Conservation (phyloP, 257 asterid genomes). For the Gentiana straminea region DNA sequence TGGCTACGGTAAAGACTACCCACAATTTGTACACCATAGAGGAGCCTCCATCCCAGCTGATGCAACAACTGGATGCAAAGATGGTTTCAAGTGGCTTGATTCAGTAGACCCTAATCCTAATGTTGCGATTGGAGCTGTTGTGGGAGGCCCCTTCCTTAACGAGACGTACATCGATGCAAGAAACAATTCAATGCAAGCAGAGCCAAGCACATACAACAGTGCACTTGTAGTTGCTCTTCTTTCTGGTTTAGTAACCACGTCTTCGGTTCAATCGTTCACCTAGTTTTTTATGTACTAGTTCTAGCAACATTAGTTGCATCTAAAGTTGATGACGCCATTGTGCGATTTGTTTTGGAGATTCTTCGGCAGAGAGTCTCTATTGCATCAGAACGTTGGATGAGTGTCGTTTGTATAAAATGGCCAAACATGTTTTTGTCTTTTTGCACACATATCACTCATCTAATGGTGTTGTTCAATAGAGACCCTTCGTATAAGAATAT, state of each 20-base stretch:
- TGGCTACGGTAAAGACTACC: slow-evolving; percentile 65
- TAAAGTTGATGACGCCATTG: no score
- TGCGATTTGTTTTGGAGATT: no score
- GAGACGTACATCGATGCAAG: slow-evolving; percentile 50
- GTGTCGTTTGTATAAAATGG: no score
- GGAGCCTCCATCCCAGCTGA: slow-evolving; percentile 71
- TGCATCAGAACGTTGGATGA: no score
- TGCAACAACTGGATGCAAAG: slow-evolving; percentile 42
- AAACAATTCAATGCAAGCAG: slow-evolving; percentile 67
- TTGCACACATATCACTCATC: no score
- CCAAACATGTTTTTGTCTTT: no score
- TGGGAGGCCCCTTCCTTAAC: slow-evolving; percentile 69
- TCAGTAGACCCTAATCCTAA: slow-evolving; percentile 56
- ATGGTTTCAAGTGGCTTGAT: slow-evolving; percentile 64
- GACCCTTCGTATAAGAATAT: no score
- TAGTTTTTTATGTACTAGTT: background rate
- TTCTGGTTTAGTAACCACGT: slow-evolving; percentile 49
- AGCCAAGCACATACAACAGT: slow-evolving; percentile 62
- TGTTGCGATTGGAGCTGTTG: slow-evolving; percentile 60
- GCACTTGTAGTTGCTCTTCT: slow-evolving; percentile 68
- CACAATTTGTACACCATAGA: slow-evolving; percentile 62
- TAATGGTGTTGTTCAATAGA: no score
- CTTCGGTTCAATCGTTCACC: slow-evolving; percentile 25
- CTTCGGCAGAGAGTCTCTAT: no score
- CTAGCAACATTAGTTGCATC: no score